Evolutionary conservation across 257 asterid genomes (phyloP).

Genomic region (Scutellaria baicalensis): DNA sequence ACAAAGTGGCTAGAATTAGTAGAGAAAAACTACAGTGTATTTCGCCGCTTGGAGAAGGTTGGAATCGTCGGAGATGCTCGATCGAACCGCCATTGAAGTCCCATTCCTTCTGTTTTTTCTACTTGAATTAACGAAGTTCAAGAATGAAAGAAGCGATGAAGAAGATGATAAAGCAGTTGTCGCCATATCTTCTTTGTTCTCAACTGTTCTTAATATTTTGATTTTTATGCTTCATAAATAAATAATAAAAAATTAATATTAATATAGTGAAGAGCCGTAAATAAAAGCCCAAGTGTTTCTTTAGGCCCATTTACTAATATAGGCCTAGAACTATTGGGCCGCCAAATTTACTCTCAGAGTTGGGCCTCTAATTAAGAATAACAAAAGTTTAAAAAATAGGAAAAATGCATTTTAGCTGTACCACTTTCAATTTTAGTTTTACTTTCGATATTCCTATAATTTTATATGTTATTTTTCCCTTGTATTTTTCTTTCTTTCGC

Average conservation of each 20-base stretch:
- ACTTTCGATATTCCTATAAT: no score
- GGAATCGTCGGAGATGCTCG: constrained; percentile 36
- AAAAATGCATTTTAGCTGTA: neutral
- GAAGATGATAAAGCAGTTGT: constrained; percentile 31
- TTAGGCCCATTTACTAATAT: neutral
- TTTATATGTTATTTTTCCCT: no score
- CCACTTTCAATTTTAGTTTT: no score
- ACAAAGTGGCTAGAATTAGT: neutral
- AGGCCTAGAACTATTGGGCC: neutral
- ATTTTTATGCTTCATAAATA: no score
- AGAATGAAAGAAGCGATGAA: constrained; percentile 22
- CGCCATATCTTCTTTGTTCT: constrained; percentile 2
- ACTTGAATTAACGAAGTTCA: constrained; percentile 10
- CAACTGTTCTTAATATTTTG: neutral
- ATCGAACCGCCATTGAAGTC: constrained; percentile 25
- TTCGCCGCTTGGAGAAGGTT: constrained; percentile 55
- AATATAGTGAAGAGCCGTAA: neutral
- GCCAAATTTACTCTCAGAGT: neutral
- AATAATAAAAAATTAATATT: no score
- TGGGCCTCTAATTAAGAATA: neutral
- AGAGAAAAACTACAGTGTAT: constrained; percentile 39
- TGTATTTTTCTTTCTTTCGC: no score
- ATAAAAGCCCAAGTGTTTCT: neutral
- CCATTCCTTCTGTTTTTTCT: constrained; percentile 15
- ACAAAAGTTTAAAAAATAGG: neutral